phyloP scores from a whole-genome alignment of 257 asterid species.

The Mentha longifolia region DNA sequence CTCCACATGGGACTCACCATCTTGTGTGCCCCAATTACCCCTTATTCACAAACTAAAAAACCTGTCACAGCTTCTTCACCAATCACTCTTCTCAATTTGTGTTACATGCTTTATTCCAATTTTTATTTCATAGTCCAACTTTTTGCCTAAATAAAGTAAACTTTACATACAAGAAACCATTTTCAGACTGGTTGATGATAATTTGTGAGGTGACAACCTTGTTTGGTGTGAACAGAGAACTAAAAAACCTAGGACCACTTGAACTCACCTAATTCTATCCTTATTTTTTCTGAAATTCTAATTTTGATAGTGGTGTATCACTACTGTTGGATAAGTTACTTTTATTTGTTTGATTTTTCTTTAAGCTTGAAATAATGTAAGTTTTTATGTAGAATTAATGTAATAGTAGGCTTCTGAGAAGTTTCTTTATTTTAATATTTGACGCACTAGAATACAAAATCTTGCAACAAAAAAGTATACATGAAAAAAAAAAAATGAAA shows the following conservation, averaged over 20 bases:
- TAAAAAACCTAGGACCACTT: conserved; percentile 33
- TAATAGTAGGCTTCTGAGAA: conserved; percentile 23
- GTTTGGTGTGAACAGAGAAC: conserved; percentile 3
- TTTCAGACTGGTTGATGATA: not conserved
- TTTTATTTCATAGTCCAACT: not conserved
- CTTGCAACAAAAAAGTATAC: conserved; percentile 23
- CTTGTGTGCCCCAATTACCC: conserved; percentile 30
- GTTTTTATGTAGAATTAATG: no score
- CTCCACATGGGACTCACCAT: conserved; percentile 41
- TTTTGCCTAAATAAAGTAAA: conserved; percentile 16
- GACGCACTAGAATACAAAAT: conserved; percentile 19
- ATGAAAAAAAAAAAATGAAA: not conserved
- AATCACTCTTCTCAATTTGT: conserved; percentile 22
- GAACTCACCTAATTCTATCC: conserved; percentile 15
- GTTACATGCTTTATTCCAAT: not conserved
- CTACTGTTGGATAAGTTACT: conserved; percentile 18
- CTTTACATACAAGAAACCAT: conserved; percentile 27
- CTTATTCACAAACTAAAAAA: conserved; percentile 26
- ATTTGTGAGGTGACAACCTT: conserved; percentile 23
- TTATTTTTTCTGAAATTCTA: conserved; percentile 6
- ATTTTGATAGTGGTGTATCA: conserved; percentile 14
- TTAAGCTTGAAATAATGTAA: no score
- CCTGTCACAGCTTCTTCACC: conserved; percentile 36
- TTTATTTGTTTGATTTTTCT: conserved; percentile 26
- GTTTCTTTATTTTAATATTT: not conserved